Percentiles rank a stretch among this genome's conserved stretches.
Conservation (phyloP, 805 yeast genomes). For the Saccharomycopsis synnaedendra region DNA sequence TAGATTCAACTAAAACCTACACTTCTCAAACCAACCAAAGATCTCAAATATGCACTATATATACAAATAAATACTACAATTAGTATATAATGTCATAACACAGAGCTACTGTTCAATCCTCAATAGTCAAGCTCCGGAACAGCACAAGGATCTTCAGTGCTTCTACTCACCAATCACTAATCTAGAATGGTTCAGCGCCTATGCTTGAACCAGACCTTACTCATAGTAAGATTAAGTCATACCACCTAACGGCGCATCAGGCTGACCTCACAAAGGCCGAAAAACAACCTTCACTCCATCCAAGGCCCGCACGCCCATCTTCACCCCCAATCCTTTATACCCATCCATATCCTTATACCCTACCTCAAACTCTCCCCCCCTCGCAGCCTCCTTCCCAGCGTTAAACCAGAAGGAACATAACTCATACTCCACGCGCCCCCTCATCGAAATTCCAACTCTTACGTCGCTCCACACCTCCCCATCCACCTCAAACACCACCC, state of each 20-base stretch:
- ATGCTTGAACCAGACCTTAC: too few relatives aligned
- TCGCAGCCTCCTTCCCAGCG: neutral
- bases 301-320: constrained; percentile 39
- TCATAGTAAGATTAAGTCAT: too few relatives aligned
- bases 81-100: too few relatives aligned
- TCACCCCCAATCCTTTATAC: constrained; percentile 42
- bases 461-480: neutral
- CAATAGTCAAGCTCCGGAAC: too few relatives aligned
- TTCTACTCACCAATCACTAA: too few relatives aligned
- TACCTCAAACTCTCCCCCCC: neutral
- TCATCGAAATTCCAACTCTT: neutral
- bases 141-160: too few relatives aligned
- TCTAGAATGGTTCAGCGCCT: too few relatives aligned
- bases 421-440: neutral
- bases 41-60: too few relatives aligned
- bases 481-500: neutral
- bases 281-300: constrained; percentile 33
- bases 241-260: neutral
- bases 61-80: too few relatives aligned
- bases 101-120: too few relatives aligned
- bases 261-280: neutral
- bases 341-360: constrained; percentile 58
- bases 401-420: neutral
- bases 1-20: too few relatives aligned
- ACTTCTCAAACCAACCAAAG: too few relatives aligned